Evolutionary conservation across 495 filamentous ascomycete species (phyloP).

Genomic region (Darksidea phi): DNA sequence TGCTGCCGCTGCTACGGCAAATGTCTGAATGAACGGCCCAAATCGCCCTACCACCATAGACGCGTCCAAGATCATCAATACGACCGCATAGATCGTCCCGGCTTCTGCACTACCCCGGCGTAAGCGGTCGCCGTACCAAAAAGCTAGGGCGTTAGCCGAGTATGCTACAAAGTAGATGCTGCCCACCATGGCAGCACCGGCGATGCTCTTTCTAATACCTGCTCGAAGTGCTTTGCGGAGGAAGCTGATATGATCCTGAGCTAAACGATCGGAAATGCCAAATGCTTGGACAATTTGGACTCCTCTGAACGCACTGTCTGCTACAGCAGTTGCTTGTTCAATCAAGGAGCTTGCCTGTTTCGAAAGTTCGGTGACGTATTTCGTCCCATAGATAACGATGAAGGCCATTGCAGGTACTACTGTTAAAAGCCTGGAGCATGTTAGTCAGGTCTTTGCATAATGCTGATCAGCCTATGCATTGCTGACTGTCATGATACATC

Average conservation of each 20-base stretch:
- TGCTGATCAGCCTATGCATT: too few relatives aligned
- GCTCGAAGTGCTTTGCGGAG: slow-evolving; percentile 34
- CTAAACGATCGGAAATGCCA: slow-evolving; percentile 46
- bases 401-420: slow-evolving; percentile 47
- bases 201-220: slow-evolving; percentile 39
- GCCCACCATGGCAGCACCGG: slow-evolving; percentile 43
- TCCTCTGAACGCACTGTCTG: slow-evolving; percentile 51
- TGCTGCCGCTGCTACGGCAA: slow-evolving; percentile 51
- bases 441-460: slow-evolving; percentile 35
- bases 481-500: too few relatives aligned
- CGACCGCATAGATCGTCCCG: slow-evolving; percentile 50
- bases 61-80: slow-evolving; percentile 44
- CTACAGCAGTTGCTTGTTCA: slow-evolving; percentile 44
- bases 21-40: slow-evolving; percentile 50
- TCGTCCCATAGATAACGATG: slow-evolving; percentile 41
- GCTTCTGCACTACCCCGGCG: slow-evolving; percentile 41
- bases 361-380: slow-evolving; percentile 36
- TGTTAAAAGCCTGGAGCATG: slow-evolving; percentile 29
- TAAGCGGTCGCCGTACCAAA: slow-evolving; percentile 48
- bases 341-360: slow-evolving; percentile 20
- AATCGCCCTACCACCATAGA: slow-evolving; percentile 46
- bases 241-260: slow-evolving; percentile 43
- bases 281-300: slow-evolving; percentile 57
- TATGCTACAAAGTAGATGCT: slow-evolving; percentile 49
- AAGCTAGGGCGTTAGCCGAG: slow-evolving; percentile 52